These are phyloP conservation scores for Ceratobasidium sp. DNA, from an alignment of 1,284 basidiomycete genomes.

Conservation along the genomic window DNA sequence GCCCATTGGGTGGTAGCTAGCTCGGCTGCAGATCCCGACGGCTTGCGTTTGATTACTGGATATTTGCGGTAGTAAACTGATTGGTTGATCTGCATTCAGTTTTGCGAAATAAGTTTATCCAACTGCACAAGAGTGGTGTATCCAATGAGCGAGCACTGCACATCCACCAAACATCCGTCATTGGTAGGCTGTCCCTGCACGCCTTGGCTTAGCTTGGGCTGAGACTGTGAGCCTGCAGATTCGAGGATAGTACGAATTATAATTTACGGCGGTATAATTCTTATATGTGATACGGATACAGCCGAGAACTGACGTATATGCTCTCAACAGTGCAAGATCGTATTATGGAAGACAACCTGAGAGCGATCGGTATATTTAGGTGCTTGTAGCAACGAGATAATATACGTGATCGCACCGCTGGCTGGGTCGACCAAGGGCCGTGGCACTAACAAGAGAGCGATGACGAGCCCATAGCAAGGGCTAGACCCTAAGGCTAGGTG, in stretches of 20 bases:
- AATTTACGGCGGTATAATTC: slow-evolving; percentile 1
- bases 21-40: background rate
- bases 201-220: too few relatives aligned
- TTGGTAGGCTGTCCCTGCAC: background rate
- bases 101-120: slow-evolving; percentile 14
- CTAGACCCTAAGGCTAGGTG: too few relatives aligned
- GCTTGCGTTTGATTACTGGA: background rate
- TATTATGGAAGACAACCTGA: slow-evolving; percentile 20
- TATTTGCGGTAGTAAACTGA: background rate
- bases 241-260: slow-evolving; percentile 8
- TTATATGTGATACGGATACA: background rate
- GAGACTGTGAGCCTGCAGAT: background rate
- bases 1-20: background rate
- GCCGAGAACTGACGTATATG: background rate
- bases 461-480: too few relatives aligned
- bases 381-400: too few relatives aligned
- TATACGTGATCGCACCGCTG: too few relatives aligned
- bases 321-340: slow-evolving; percentile 15
- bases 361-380: slow-evolving; percentile 17
- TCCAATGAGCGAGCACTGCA: slow-evolving; percentile 10
- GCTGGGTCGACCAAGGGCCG: too few relatives aligned
- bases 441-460: too few relatives aligned
- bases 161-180: slow-evolving; percentile 10
- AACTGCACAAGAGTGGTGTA: slow-evolving; percentile 9
- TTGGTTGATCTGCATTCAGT: background rate